These are phyloP conservation scores for Didymella segeticola DNA, from an alignment of 2,329 filamentous ascomycete species.

Conservation along the genomic window DNA sequence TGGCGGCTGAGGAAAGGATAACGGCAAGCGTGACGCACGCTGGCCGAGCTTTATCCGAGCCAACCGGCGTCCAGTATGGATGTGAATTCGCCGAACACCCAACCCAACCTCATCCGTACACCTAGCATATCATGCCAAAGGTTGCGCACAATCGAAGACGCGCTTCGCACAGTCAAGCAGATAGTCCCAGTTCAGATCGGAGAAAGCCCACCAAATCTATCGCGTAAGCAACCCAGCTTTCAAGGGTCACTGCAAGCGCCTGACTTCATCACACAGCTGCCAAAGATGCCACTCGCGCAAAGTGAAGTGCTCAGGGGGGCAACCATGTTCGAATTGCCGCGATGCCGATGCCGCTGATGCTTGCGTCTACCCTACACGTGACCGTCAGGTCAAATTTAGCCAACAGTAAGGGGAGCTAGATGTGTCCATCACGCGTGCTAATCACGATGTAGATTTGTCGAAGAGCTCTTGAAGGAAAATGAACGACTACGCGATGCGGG, in stretches of 20 bases:
- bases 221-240: conserved; percentile 9
- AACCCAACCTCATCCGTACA: not conserved
- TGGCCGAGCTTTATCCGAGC: conserved; percentile 5
- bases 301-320: conserved; percentile 45
- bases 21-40: not conserved
- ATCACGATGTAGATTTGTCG: conserved; percentile 31
- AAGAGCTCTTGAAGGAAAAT: conserved; percentile 41
- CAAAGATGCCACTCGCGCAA: conserved; percentile 40
- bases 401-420: conserved; percentile 25
- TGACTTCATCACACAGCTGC: conserved; percentile 21
- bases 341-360: conserved; percentile 22
- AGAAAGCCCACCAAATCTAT: conserved; percentile 4
- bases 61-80: no score
- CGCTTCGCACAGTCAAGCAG: not conserved
- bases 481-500: conserved; percentile 28
- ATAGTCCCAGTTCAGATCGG: not conserved
- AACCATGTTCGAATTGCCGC: conserved; percentile 41
- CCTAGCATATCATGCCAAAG: not conserved
- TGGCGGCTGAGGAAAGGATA: no score
- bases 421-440: not conserved
- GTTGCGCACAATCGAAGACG: not conserved
- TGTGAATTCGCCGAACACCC: not conserved
- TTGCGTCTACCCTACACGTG: conserved; percentile 36
- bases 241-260: not conserved
- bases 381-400: conserved; percentile 41